Evolutionary conservation across 345 rosid species (phyloP), one percentile per base, ranked within the genome.

Genomic region (Jatropha curcas): DNA sequence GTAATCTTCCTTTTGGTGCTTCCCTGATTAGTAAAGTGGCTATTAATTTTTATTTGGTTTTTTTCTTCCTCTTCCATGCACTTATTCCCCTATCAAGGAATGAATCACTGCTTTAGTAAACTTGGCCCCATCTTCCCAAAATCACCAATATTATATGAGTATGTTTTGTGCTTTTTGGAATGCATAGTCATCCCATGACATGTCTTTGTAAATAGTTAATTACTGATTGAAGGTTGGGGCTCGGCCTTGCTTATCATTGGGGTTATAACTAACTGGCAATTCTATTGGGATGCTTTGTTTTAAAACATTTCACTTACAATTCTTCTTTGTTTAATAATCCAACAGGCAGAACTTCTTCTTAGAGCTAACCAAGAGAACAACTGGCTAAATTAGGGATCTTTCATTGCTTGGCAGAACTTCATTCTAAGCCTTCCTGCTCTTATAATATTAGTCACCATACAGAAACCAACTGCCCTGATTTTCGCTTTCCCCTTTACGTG

Each of bases 321-420:
- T 71, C 48, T 50, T 34, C 30, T 56, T 35, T 65, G 56, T 52
- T n/a, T 64, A 7, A 61, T 31, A 70, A n/a, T 75, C 48, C 45
- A 14, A 76, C 89, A 94, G 98, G 98, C 98, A 11, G 96, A 92
- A 75, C 97, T 94, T 78, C 89, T 94, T 81, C 79, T 94, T n/a
- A 79, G 96, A 94, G 88, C 90, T 94, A n/a, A 56, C 98, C 97
- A 10, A 83, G 82, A 78, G 97, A 92, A 71, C 94, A 94, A 70
- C 84, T 94, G 53, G 53, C 91, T 94, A 67, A 90, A 84, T 77
- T 94, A n/a, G n/a, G 98, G 98, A 84, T 94, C 64, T 94, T 92
- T 80, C 97, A 88, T 33, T 94, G 97, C 90, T 81, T 94, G 86
- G 86, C 89, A 33, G 98, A 90, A 75, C 90, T 94, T 60, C 86